phyloP scores from a whole-genome alignment of 1,284 basidiomycete genomes.

The Stygiomarasmius scandens region DNA sequence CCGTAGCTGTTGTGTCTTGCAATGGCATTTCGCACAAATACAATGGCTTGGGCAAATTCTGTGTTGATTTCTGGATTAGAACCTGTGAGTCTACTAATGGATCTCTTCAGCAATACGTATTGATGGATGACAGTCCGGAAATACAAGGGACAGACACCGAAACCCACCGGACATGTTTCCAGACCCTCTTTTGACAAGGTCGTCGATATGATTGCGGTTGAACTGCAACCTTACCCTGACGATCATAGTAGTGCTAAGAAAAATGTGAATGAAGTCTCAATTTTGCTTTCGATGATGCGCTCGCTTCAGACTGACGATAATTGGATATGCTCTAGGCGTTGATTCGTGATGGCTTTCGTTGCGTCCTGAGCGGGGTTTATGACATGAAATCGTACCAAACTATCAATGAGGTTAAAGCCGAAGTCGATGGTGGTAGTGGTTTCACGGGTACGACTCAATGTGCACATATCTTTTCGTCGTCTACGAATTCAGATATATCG shows the following conservation, averaged over 20 bases:
- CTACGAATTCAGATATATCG: slow-evolving; percentile 16
- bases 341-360: too few relatives aligned
- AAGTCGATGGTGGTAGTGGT: neutral
- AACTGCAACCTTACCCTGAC: neutral
- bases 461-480: slow-evolving; percentile 22
- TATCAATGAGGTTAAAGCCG: slow-evolving; percentile 10
- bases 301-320: slow-evolving; percentile 14
- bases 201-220: slow-evolving; percentile 10
- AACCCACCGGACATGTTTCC: slow-evolving; percentile 18
- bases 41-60: too few relatives aligned
- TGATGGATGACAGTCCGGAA: too few relatives aligned
- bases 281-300: too few relatives aligned
- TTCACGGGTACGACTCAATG: slow-evolving; percentile 10
- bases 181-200: slow-evolving; percentile 21
- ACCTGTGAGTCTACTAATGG: too few relatives aligned
- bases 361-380: slow-evolving; percentile 18
- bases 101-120: too few relatives aligned
- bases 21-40: too few relatives aligned
- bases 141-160: too few relatives aligned
- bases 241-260: slow-evolving; percentile 16
- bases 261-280: neutral
- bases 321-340: slow-evolving; percentile 18
- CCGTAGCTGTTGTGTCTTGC: too few relatives aligned
- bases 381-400: slow-evolving; percentile 9
- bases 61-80: too few relatives aligned